Evolutionary conservation across 1,284 basidiomycete genomes (phyloP).

Genomic region (Volvariella surrecta): DNA sequence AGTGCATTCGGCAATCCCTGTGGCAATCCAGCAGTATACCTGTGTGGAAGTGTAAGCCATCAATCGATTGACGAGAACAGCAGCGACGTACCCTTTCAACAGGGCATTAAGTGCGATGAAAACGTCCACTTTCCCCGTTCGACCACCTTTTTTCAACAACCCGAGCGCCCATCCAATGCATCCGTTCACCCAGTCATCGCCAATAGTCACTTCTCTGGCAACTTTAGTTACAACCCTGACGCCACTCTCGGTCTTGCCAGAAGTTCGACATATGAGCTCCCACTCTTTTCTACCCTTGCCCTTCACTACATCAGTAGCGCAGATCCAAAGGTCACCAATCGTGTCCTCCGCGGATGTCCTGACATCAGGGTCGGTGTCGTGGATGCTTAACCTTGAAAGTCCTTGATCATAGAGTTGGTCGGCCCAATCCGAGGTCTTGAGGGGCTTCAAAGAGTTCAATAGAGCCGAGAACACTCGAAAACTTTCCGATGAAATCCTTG

Average conservation of each 20-base stretch:
- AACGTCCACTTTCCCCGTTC: slow-evolving; percentile 71
- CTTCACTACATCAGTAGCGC: slow-evolving; percentile 67
- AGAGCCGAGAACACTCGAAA: slow-evolving; percentile 75
- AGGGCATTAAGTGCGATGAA: slow-evolving; percentile 77
- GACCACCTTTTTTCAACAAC: slow-evolving; percentile 74
- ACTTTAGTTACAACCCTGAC: slow-evolving; percentile 69
- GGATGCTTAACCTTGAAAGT: slow-evolving; percentile 59
- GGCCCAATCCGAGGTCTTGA: slow-evolving; percentile 52
- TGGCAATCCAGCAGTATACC: slow-evolving; percentile 61
- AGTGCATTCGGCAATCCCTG: slow-evolving; percentile 51
- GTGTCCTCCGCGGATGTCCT: slow-evolving; percentile 76
- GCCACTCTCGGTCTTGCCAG: slow-evolving; percentile 65
- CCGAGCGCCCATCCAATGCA: slow-evolving; percentile 73
- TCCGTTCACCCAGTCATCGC: slow-evolving; percentile 74
- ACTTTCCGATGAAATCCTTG: slow-evolving; percentile 72
- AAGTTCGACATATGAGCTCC: slow-evolving; percentile 73
- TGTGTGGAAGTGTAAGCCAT: slow-evolving; percentile 18
- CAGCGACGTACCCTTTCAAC: slow-evolving; percentile 45
- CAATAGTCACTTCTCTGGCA: slow-evolving; percentile 55
- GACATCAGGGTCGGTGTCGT: slow-evolving; percentile 90
- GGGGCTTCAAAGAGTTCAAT: slow-evolving; percentile 52
- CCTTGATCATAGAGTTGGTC: slow-evolving; percentile 72
- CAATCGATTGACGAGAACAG: slow-evolving; percentile 6
- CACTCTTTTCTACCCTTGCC: slow-evolving; percentile 63
- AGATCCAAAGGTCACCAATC: slow-evolving; percentile 81